Conservation (phyloP, 495 filamentous ascomycete species). For the Penicillium atrosanguineum region DNA sequence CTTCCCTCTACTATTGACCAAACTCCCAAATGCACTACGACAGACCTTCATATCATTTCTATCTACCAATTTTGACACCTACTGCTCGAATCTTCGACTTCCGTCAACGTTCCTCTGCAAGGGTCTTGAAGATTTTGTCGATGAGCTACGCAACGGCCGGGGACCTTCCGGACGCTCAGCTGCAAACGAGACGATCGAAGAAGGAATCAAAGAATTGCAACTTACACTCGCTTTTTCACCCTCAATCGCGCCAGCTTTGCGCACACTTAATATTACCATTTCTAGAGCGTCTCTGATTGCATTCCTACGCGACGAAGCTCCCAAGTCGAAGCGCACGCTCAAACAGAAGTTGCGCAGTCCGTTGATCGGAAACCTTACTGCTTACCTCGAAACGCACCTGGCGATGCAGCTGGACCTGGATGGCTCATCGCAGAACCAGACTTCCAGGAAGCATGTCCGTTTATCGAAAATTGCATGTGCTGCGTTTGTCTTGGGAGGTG, state of each 20-base stretch:
- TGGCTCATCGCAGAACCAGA: slow-evolving; percentile 13
- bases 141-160: slow-evolving; percentile 6
- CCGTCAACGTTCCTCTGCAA: slow-evolving; percentile 39
- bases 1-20: slow-evolving; percentile 53
- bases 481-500: slow-evolving; percentile 51
- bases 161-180: neutral
- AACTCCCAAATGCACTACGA: slow-evolving; percentile 50
- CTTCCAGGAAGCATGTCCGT: slow-evolving; percentile 36
- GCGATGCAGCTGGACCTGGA: slow-evolving; percentile 47
- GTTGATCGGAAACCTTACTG: slow-evolving; percentile 41
- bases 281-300: slow-evolving; percentile 30
- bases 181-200: slow-evolving; percentile 20
- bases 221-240: slow-evolving; percentile 40
- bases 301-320: slow-evolving; percentile 19
- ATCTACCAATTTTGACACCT: slow-evolving; percentile 50
- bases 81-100: slow-evolving; percentile 41
- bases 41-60: slow-evolving; percentile 50
- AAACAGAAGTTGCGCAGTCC: slow-evolving; percentile 20
- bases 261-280: slow-evolving; percentile 47
- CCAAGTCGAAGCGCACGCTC: slow-evolving; percentile 4
- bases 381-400: slow-evolving; percentile 46
- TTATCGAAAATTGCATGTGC: slow-evolving; percentile 52
- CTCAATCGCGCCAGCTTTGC: slow-evolving; percentile 40
- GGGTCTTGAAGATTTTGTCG: slow-evolving; percentile 30
- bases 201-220: slow-evolving; percentile 39